Base-by-base conservation (phyloP, 306 rosid genomes). In the Dicorynia guianensis region DNA sequence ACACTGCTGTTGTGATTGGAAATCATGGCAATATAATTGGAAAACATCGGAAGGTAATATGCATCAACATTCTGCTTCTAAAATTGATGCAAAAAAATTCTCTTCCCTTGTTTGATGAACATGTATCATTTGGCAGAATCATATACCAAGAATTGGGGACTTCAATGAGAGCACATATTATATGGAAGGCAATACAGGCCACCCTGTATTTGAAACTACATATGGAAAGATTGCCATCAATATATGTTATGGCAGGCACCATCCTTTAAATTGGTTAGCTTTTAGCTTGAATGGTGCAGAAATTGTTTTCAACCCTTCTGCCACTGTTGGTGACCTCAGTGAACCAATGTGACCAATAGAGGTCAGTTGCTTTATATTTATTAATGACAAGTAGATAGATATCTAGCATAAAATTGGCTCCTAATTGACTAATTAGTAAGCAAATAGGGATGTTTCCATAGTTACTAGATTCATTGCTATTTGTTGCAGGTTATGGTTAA, bases 291-390 rank as follows among this genome's bases (percentile, higher is more conserved):
- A 88, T 43, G 89, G 89, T 44, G 89, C 89, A 0, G 89, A 88
- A 78, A 85, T 88, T 67, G 92, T 88, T 65, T 88, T 88, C 87
- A 88, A 88, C 71, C 87, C 98, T 79, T 88, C 97, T 19, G 98
- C 98, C 11, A 92, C 98, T 46, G 95, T 92, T 68, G 97, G 96
- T 17, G 96, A 88, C 83, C 97, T 90, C 79, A 92, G 98, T 3
- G 97, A 92, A 77, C 98, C 96, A 59, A 92, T 92, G 96, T 90
- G 98, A 96, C 93, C 98, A 65, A 77, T 90, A 79, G 96, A 94
- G 98, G 98, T 94, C 59, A 57, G 85, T 73, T 57, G n/a, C 56
- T 38, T 59, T 47, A 8, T 53, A 59, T 12, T 48, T 17, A 35
- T 57, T 20, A 17, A 54, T 57, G 17, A 39, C 77, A 15, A 11